These are phyloP conservation scores for Hirschioporus abietinus DNA, from an alignment of 768 basidiomycete genomes.

Conservation along the genomic window DNA sequence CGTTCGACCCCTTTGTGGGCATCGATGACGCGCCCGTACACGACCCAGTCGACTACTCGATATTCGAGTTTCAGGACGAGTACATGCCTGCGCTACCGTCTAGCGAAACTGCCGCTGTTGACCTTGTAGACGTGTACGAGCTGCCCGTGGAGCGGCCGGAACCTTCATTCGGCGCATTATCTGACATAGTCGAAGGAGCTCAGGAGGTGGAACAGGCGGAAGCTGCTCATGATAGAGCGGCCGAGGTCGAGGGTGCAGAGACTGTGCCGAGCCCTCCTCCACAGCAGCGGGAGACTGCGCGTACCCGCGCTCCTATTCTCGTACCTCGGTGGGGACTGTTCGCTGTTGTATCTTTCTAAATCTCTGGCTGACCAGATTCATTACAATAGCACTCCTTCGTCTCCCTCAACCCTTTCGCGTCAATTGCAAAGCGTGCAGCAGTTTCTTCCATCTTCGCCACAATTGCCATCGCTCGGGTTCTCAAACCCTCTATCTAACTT, in stretches of 20 bases:
- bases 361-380: neutral
- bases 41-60: neutral
- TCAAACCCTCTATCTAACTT: neutral
- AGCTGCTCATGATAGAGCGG: neutral
- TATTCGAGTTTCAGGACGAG: neutral
- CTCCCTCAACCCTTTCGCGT: neutral
- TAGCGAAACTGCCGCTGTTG: neutral
- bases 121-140: neutral
- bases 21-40: neutral
- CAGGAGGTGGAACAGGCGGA: neutral
- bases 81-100: too few species aligned
- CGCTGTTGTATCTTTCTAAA: neutral
- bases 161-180: neutral
- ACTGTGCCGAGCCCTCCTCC: constrained; percentile 1
- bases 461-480: neutral
- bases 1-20: neutral
- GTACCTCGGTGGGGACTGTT: neutral
- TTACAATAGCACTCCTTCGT: neutral
- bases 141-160: neutral
- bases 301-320: constrained; percentile 1
- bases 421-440: constrained; percentile 1
- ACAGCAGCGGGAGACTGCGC: neutral
- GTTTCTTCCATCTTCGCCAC: neutral
- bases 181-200: neutral
- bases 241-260: neutral